A percentile compares a stretch with the other conserved stretches of the same genome.
These are phyloP conservation scores for Dunaliella primolecta DNA, from an alignment of 139 green algal species.

Conservation along the genomic window DNA sequence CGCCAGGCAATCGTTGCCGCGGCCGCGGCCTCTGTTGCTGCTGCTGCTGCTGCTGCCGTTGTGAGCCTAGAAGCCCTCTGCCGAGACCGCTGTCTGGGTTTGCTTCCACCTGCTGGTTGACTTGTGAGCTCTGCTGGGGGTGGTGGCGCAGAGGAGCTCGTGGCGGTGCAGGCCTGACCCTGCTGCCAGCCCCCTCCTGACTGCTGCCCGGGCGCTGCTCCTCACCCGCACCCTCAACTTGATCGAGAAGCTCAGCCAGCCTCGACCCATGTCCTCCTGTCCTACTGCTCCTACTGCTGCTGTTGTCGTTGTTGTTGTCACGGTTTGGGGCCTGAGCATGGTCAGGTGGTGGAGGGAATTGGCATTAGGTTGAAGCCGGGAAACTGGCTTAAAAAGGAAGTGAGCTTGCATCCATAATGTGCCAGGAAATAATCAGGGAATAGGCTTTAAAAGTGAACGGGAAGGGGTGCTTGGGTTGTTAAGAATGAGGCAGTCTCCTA, in stretches of 20 bases:
- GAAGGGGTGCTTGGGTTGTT: too few relatives aligned
- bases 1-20: neutral
- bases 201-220: neutral
- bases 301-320: neutral
- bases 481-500: neutral
- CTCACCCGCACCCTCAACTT: neutral
- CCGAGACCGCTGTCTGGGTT: neutral
- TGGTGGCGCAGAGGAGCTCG: neutral
- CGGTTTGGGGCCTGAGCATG: neutral
- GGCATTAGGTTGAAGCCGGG: neutral
- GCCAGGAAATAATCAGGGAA: neutral
- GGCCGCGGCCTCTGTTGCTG: neutral
- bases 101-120: neutral
- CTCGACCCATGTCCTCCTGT: neutral
- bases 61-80: too few relatives aligned
- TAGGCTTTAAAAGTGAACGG: too few relatives aligned
- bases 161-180: neutral
- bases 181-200: neutral
- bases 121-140: neutral
- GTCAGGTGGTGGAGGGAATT: neutral
- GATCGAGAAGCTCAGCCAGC: neutral
- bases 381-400: neutral
- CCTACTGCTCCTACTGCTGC: neutral
- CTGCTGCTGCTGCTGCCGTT: neutral
- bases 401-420: neutral